Evolutionary conservation across 352 stramenopile species (phyloP).

Genomic region (Phytophthora cajani): DNA sequence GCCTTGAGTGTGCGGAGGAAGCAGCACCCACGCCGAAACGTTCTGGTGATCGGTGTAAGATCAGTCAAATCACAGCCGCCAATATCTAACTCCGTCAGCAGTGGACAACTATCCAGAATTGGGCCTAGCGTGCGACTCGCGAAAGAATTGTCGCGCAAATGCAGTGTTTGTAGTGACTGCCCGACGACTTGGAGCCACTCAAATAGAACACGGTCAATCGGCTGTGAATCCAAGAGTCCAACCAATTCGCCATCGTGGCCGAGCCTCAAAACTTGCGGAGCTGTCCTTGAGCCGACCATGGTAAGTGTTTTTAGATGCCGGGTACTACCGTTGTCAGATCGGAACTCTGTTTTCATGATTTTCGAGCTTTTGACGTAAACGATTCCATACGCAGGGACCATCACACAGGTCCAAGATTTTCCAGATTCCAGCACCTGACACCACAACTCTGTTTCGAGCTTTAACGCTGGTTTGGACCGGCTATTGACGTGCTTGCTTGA

Average conservation of each 20-base stretch:
- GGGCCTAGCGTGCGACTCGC: slow-evolving; percentile 17
- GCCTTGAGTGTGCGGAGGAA: slow-evolving; percentile 42
- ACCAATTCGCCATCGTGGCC: slow-evolving; percentile 5
- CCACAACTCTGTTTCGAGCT: slow-evolving; percentile 21
- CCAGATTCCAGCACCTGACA: slow-evolving; percentile 26
- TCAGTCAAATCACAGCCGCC: slow-evolving; percentile 44
- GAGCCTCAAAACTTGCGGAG: slow-evolving; percentile 5
- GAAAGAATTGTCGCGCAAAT: slow-evolving; percentile 42
- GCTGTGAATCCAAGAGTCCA: not conserved
- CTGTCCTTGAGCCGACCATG: slow-evolving; percentile 40
- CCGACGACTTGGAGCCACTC: slow-evolving; percentile 32
- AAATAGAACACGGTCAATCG: slow-evolving; percentile 21
- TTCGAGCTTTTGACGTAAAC: slow-evolving; percentile 36
- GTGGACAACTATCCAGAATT: slow-evolving; percentile 45
- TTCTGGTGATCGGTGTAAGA: slow-evolving; percentile 37
- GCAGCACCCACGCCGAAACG: slow-evolving; percentile 29
- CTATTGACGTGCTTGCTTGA: not conserved
- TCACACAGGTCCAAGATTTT: slow-evolving; percentile 30
- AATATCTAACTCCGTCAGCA: slow-evolving; percentile 44
- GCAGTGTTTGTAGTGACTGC: slow-evolving; percentile 31
- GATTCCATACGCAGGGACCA: slow-evolving; percentile 46
- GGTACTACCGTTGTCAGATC: not conserved
- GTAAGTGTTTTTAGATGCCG: slow-evolving; percentile 35
- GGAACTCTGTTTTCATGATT: slow-evolving; percentile 12
- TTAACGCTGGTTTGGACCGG: slow-evolving; percentile 9